A percentile compares a stretch with the other conserved stretches of the same genome.
These are phyloP conservation scores for Bolboschoenoplectus hybrid DNA, from an alignment of 202 grass and related monocot genomes.

Conservation along the genomic window DNA sequence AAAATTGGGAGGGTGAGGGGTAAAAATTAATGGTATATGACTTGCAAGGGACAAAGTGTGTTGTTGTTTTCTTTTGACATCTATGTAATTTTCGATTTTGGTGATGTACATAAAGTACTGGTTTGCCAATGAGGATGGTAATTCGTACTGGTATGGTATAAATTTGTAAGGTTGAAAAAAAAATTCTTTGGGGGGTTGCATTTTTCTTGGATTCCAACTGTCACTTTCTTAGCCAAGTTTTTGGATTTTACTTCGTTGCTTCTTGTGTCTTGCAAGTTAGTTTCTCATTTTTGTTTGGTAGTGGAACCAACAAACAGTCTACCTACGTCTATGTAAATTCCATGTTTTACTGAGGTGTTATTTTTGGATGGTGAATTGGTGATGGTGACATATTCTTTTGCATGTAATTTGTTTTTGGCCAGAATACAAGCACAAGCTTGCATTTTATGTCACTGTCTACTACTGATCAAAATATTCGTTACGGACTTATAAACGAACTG, in stretches of 20 bases:
- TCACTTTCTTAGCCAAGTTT: not conserved
- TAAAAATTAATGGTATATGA: constrained; percentile 42
- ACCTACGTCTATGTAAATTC: not conserved
- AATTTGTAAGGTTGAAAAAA: constrained; percentile 12
- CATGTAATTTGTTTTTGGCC: not conserved
- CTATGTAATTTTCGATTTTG: constrained; percentile 43
- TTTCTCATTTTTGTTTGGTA: constrained; percentile 31
- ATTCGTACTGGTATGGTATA: constrained; percentile 36
- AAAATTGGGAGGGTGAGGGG: constrained; percentile 32
- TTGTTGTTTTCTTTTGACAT: constrained; percentile 34
- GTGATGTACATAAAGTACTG: constrained; percentile 56
- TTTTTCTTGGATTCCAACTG: constrained; percentile 28
- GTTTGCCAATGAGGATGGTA: constrained; percentile 35
- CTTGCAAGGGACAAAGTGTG: constrained; percentile 17
- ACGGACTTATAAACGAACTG: not conserved
- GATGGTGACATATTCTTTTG: constrained; percentile 4
- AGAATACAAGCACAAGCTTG: constrained; percentile 6
- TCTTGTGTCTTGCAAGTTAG: constrained; percentile 32
- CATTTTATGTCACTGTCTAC: not conserved
- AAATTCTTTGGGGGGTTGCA: not conserved
- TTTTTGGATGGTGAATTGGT: not conserved
- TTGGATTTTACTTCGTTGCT: constrained; percentile 37
- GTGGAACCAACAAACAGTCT: constrained; percentile 14
- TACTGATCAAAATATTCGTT: not conserved
- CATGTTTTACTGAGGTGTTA: not conserved